Evolutionary conservation across 345 rosid species (phyloP).

Genomic region (Acer yangbiense): DNA sequence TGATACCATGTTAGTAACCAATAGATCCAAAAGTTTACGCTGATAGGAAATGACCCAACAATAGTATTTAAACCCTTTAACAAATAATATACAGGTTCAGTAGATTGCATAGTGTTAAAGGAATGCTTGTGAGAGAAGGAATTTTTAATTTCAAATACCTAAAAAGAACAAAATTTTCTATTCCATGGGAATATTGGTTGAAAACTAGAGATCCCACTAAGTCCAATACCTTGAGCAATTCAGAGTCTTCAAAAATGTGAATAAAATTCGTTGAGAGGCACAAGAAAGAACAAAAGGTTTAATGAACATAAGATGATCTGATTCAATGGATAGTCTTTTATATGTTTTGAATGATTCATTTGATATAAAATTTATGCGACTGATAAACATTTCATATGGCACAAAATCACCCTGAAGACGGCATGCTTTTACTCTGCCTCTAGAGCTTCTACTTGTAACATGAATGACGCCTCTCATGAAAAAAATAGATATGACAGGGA

Average conservation of each 20-base stretch:
- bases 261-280: background rate
- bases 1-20: too few relatives aligned
- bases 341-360: background rate
- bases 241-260: background rate
- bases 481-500: too few relatives aligned
- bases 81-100: background rate
- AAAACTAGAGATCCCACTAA: background rate
- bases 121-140: slow-evolving; percentile 10
- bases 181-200: background rate
- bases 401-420: background rate
- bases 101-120: slow-evolving; percentile 1
- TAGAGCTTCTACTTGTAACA: background rate
- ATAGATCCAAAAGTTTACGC: too few relatives aligned
- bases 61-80: too few relatives aligned
- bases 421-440: background rate
- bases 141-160: slow-evolving; percentile 4
- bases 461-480: background rate
- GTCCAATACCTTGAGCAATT: background rate
- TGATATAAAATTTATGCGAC: too few relatives aligned
- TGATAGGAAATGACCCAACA: too few relatives aligned
- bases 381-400: too few relatives aligned
- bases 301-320: background rate
- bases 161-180: background rate
- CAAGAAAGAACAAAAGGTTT: background rate
- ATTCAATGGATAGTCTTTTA: too few relatives aligned